These are phyloP conservation scores for Talaromyces marneffei DNA, from an alignment of 2,329 filamentous ascomycete species.

Conservation along the genomic window DNA sequence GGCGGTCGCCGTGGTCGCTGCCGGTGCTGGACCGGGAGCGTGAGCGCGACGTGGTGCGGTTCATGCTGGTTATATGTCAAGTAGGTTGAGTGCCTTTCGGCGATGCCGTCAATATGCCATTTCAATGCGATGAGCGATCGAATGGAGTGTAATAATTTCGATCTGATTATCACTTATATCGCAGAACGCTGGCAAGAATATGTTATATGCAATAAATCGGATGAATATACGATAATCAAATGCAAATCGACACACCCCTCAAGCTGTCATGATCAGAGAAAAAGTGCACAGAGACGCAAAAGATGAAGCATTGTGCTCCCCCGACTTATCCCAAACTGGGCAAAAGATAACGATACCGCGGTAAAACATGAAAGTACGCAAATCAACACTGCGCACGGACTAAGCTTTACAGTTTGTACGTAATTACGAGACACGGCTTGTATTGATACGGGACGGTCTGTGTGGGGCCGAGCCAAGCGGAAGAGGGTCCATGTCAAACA, in stretches of 20 bases:
- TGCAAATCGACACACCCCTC: too few relatives aligned
- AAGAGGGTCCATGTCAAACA: neutral
- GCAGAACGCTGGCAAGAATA: neutral
- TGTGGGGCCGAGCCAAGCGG: neutral
- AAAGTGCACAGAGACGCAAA: neutral
- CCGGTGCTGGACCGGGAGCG: slow-evolving; percentile 24
- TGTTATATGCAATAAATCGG: neutral
- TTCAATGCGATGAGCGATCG: neutral
- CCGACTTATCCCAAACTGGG: neutral
- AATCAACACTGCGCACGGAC: neutral
- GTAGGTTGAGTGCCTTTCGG: neutral
- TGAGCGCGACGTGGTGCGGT: slow-evolving; percentile 14
- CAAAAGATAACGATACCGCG: neutral
- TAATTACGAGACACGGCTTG: neutral
- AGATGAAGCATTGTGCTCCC: neutral
- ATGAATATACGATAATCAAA: neutral
- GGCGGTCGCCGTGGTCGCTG: slow-evolving; percentile 33
- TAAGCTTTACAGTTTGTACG: too few relatives aligned
- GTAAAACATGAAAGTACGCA: neutral
- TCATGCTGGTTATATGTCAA: neutral
- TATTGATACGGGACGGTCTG: neutral
- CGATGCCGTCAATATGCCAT: neutral
- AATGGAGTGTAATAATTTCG: neutral
- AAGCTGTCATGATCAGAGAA: neutral
- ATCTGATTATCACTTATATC: neutral